phyloP scores from a whole-genome alignment of 202 grass and related monocot genomes.

The Bolboschoenoplectus hybrid region DNA sequence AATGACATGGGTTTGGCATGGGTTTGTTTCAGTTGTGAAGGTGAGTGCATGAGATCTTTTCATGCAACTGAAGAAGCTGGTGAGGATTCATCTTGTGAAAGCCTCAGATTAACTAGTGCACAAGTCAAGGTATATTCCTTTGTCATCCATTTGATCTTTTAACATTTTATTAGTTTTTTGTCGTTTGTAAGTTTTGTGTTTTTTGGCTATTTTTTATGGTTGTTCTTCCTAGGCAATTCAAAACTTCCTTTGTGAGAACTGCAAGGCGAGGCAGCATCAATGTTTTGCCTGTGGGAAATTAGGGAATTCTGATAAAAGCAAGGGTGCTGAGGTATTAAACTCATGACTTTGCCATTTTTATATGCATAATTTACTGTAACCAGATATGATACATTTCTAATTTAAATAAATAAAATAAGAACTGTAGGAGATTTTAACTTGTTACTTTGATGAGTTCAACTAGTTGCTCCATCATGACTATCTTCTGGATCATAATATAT shows the following conservation, averaged over 20 bases:
- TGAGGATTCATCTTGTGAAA: slow-evolving; percentile 66
- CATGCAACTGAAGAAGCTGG: slow-evolving; percentile 73
- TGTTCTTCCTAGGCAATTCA: slow-evolving; percentile 69
- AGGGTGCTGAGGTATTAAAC: slow-evolving; percentile 67
- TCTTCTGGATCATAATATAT: neutral
- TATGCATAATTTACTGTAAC: slow-evolving; percentile 12
- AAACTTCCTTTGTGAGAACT: slow-evolving; percentile 81
- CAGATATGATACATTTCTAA: neutral
- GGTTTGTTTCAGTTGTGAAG: slow-evolving; percentile 75
- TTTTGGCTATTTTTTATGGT: neutral
- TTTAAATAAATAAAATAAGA: slow-evolving; percentile 6
- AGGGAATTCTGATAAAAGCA: slow-evolving; percentile 66
- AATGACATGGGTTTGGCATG: neutral
- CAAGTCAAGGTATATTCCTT: slow-evolving; percentile 68
- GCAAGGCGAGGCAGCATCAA: slow-evolving; percentile 80
- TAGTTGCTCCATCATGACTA: slow-evolving; percentile 3
- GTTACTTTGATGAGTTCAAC: slow-evolving; percentile 6
- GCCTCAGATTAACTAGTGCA: slow-evolving; percentile 60
- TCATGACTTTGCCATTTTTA: neutral
- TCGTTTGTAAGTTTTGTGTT: slow-evolving; percentile 14
- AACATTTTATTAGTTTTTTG: slow-evolving; percentile 37
- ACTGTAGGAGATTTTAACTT: neutral
- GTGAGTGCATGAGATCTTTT: slow-evolving; percentile 90
- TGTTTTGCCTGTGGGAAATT: slow-evolving; percentile 87
- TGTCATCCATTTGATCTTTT: slow-evolving; percentile 30